phyloP scores from a whole-genome alignment of 2,329 filamentous ascomycete genomes.

The Stemphylium beticola region DNA sequence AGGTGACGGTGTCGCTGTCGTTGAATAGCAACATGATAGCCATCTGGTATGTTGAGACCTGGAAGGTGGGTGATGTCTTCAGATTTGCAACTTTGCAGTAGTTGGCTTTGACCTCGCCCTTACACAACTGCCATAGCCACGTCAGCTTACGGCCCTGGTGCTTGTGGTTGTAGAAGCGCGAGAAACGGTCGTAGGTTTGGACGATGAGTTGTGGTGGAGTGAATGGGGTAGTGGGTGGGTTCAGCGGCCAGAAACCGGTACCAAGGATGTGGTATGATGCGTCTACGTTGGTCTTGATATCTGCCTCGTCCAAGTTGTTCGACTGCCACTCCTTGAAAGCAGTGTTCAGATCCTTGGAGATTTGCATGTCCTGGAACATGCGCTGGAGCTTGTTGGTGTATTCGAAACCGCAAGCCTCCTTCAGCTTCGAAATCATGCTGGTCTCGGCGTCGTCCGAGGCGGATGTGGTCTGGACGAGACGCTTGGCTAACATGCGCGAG shows the following conservation, averaged over 20 bases:
- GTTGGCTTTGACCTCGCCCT: slow-evolving; percentile 92
- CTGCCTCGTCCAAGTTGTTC: slow-evolving; percentile 67
- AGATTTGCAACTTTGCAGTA: slow-evolving; percentile 71
- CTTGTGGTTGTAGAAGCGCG: slow-evolving; percentile 92
- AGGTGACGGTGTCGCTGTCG: slow-evolving; percentile 81
- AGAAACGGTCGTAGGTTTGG: slow-evolving; percentile 87
- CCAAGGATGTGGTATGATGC: slow-evolving; percentile 91
- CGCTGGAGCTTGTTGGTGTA: slow-evolving; percentile 99
- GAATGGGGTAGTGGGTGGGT: slow-evolving; percentile 85
- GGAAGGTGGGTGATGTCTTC: slow-evolving; percentile 94
- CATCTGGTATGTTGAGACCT: slow-evolving; percentile 98
- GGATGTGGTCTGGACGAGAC: slow-evolving; percentile 91
- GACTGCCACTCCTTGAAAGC: slow-evolving; percentile 82
- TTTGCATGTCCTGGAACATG: slow-evolving; percentile 99
- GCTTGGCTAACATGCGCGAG: slow-evolving; percentile 92
- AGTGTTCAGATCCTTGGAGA: slow-evolving; percentile 94
- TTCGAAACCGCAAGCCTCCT: slow-evolving; percentile 97
- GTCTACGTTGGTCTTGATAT: slow-evolving; percentile 74
- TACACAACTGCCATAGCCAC: slow-evolving; percentile 98
- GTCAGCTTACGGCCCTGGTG: slow-evolving; percentile 95
- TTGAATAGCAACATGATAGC: slow-evolving; percentile 94
- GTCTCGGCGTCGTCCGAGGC: slow-evolving; percentile 97
- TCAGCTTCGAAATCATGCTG: slow-evolving; percentile 99
- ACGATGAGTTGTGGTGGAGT: slow-evolving; percentile 84
- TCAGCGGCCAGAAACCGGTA: slow-evolving; percentile 96